These are phyloP conservation scores for Verticillium nonalfalfae DNA, from an alignment of 2,329 filamentous ascomycete genomes.

Conservation along the genomic window DNA sequence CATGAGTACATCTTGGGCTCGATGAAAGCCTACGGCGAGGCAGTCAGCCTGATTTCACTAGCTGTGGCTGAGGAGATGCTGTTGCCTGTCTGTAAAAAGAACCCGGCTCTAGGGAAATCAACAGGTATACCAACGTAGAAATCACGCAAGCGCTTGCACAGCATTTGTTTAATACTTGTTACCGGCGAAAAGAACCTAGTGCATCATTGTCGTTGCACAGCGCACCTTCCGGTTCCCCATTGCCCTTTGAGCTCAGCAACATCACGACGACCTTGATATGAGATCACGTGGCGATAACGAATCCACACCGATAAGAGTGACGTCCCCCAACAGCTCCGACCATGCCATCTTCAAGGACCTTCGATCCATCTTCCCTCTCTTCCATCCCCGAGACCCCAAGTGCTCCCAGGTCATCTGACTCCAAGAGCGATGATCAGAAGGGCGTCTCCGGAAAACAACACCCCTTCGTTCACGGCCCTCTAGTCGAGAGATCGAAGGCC, in stretches of 20 bases:
- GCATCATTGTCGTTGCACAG: background rate
- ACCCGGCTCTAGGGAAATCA: background rate
- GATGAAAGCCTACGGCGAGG: background rate
- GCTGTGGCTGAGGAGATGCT: background rate
- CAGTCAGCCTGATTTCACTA: background rate
- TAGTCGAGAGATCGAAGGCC: background rate
- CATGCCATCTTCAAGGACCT: constrained; percentile 5
- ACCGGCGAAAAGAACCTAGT: no score
- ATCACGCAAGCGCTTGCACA: background rate
- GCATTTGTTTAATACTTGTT: no score
- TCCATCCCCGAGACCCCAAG: constrained; percentile 3
- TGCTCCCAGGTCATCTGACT: background rate
- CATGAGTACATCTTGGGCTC: background rate
- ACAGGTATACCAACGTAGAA: background rate
- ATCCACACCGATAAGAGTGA: constrained; percentile 4
- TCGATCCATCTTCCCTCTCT: constrained; percentile 4
- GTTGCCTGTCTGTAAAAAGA: background rate
- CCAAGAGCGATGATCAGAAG: constrained; percentile 5
- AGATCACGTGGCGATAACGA: constrained; percentile 10
- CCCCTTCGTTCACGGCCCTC: background rate
- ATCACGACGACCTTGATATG: constrained; percentile 1
- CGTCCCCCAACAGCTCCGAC: constrained; percentile 6
- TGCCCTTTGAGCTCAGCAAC: background rate
- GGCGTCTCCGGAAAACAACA: background rate
- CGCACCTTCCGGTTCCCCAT: background rate